These are phyloP conservation scores for Pseudogymnoascus sp. DNA, from an alignment of 2,329 filamentous ascomycete genomes.

Conservation along the genomic window DNA sequence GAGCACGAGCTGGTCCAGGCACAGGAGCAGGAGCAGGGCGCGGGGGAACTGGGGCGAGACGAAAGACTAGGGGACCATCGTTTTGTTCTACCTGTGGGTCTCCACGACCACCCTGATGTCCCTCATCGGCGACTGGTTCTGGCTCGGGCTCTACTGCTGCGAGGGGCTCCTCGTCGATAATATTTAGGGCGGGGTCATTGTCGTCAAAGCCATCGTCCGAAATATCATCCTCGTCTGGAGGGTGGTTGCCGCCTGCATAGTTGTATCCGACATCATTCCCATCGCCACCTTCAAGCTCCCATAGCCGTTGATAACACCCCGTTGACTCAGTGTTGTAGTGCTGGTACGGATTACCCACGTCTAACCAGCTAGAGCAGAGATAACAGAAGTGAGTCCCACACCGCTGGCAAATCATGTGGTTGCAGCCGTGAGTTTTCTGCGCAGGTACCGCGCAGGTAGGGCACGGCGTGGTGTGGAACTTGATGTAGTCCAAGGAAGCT, in stretches of 20 bases:
- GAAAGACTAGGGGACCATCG: constrained; percentile 29
- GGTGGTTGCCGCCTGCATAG: constrained; percentile 17
- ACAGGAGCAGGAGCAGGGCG: constrained; percentile 13
- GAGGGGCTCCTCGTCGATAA: not conserved
- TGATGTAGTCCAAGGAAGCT: constrained; percentile 77
- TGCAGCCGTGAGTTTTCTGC: constrained; percentile 90
- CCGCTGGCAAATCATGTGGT: constrained; percentile 90
- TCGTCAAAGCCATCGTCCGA: constrained; percentile 11
- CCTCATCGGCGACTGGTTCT: constrained; percentile 2
- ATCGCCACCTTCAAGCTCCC: constrained; percentile 83
- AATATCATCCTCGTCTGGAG: not conserved
- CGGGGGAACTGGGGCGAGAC: constrained; percentile 25
- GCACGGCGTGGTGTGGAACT: constrained; percentile 74
- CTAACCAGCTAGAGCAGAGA: constrained; percentile 80
- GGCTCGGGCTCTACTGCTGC: constrained; percentile 7
- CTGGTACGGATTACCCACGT: constrained; percentile 70
- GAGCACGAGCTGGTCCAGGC: constrained; percentile 19
- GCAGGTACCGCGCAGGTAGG: constrained; percentile 78
- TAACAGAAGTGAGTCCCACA: constrained; percentile 95
- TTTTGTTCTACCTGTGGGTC: constrained; percentile 16
- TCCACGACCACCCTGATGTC: not conserved
- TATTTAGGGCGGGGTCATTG: not conserved
- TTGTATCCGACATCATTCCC: constrained; percentile 34
- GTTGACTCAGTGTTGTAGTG: constrained; percentile 74
- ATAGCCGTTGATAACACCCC: constrained; percentile 75